Percentiles rank a stretch among this genome's conserved stretches.
Evolutionary conservation across 257 asterid genomes (phyloP).

Genomic region (Primulina tabacum): DNA sequence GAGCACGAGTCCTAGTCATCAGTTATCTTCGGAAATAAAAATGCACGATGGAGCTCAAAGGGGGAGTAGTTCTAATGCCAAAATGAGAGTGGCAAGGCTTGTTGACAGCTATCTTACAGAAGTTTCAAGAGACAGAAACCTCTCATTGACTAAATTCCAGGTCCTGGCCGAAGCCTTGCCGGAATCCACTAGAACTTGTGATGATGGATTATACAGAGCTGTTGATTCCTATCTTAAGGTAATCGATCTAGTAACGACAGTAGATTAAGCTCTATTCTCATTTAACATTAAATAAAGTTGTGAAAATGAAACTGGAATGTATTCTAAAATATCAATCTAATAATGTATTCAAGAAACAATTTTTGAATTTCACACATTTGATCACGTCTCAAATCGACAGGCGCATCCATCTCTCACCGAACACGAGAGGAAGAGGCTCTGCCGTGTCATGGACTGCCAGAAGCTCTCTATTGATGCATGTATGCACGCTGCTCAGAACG

Average conservation of each 20-base stretch:
- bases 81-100: conserved; percentile 87
- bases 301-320: too few relatives aligned
- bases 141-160: conserved; percentile 75
- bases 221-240: conserved; percentile 95
- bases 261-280: too few relatives aligned
- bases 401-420: conserved; percentile 87
- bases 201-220: conserved; percentile 86
- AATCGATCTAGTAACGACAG: background rate
- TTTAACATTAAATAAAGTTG: background rate
- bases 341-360: background rate
- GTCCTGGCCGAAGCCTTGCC: conserved; percentile 92
- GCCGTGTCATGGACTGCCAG: conserved; percentile 96
- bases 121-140: conserved; percentile 76
- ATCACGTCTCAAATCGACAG: conserved; percentile 30
- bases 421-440: conserved; percentile 85
- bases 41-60: conserved; percentile 50
- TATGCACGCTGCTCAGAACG: conserved; percentile 97
- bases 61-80: conserved; percentile 51
- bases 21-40: conserved; percentile 55
- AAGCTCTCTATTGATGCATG: conserved; percentile 93
- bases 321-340: too few relatives aligned
- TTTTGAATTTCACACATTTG: too few relatives aligned
- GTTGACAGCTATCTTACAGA: conserved; percentile 89
- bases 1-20: conserved; percentile 61
- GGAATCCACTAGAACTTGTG: conserved; percentile 81